Base-by-base conservation (phyloP, 1,284 basidiomycete species). In the Taiwanofungus camphoratus region DNA sequence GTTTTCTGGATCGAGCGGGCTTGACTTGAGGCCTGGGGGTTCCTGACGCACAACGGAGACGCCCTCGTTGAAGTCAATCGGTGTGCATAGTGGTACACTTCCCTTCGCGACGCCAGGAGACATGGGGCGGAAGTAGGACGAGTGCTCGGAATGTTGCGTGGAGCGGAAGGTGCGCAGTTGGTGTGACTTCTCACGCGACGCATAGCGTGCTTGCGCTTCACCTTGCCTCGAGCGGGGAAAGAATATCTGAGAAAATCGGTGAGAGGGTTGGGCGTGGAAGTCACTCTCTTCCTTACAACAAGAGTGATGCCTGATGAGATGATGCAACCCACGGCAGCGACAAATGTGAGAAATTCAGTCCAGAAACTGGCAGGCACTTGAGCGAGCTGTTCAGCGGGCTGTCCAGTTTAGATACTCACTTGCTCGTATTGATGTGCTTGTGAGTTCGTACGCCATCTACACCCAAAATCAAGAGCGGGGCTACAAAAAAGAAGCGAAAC, bases 221-320 rank as follows among this genome's bases (percentile, higher is more conserved):
- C 68, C 65, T 57, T 82, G 74, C 39, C 79, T 70, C 2, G 79
- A 82, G 19, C 85, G 80, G 23, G 85, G 84, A 63, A 87, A 87
- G 69, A 87, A 87, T 22, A 87, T 83, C 82, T 85, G 49, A 24
- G 44, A 6, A 32, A 21, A 13, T 36, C 21, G 31, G 30, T 19
- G 8, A 15, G 24, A 23, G 20, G 31, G 15, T 16, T 24, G 20
- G 20, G 36, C 19, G 24, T 23, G 26, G 29, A 19, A 26, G n/a
- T n/a, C n/a, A n/a, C n/a, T n/a, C 9, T 29, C 9, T n/a, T 9
- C 69, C 79, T 44, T 61, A 87, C 85, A 31, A 86, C 70, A 22
- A 89, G 71, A 0, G 87, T 89, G 43, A 88, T 72, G 3, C 69
- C 81, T 0, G 83, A 87, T 1, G 85, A 87, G 27, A 86, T 66